A percentile compares a stretch with the other conserved stretches of the same genome.
Conservation (phyloP, 495 filamentous ascomycete genomes). For the Podospora anserina region DNA sequence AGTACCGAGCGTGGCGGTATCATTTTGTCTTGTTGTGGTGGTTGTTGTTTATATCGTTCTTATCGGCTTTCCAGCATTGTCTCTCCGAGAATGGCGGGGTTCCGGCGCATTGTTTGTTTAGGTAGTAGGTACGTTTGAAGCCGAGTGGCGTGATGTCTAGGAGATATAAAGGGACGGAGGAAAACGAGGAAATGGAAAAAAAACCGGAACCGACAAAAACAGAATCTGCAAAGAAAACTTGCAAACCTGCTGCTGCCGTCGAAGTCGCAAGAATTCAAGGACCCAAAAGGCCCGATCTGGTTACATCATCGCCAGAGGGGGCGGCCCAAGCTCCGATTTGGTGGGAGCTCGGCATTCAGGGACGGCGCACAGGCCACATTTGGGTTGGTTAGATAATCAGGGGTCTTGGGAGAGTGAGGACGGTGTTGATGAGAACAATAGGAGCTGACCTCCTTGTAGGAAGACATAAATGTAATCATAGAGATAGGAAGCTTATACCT, state of each 20-base stretch:
- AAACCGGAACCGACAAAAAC: background rate
- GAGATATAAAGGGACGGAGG: background rate
- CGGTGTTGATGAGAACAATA: background rate
- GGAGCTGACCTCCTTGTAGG: no score
- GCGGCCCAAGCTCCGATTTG: slow-evolving; percentile 2
- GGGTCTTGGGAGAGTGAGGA: background rate
- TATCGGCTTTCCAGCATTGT: background rate
- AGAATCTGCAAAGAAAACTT: background rate
- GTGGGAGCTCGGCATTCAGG: background rate
- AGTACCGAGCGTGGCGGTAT: background rate
- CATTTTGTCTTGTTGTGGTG: slow-evolving; percentile 2
- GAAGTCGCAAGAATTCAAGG: background rate
- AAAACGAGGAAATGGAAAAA: background rate
- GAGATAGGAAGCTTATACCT: no score
- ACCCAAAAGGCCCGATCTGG: background rate
- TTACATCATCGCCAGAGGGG: slow-evolving; percentile 3
- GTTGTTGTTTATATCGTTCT: slow-evolving; percentile 15
- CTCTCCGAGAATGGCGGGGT: background rate
- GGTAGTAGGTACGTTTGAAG: background rate
- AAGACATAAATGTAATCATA: no score
- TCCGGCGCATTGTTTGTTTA: background rate
- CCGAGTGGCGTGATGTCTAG: background rate
- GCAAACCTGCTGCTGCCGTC: background rate
- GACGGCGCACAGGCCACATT: background rate
- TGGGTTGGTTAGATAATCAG: background rate